Percentiles rank a stretch among this genome's conserved stretches.
Conservation (phyloP, 306 rosid genomes). For the Quercus bicolor region DNA sequence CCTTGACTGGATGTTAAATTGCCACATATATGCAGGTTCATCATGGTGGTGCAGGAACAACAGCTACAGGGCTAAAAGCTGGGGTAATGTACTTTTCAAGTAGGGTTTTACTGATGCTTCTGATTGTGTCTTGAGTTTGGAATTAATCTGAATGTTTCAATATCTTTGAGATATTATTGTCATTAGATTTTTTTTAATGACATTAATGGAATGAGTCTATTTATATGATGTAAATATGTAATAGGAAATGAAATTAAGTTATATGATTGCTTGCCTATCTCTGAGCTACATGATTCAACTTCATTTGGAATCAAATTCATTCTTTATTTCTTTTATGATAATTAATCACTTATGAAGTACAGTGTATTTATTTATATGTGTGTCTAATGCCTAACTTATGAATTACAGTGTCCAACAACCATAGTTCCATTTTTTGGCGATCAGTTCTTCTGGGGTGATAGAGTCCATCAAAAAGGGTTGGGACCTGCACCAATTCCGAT, state of each 20-base stretch:
- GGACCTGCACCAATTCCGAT: slow-evolving; percentile 88
- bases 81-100: slow-evolving; percentile 60
- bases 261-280: neutral
- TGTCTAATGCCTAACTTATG: slow-evolving; percentile 22
- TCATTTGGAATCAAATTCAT: neutral
- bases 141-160: slow-evolving; percentile 1
- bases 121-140: neutral
- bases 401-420: slow-evolving; percentile 84
- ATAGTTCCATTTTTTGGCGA: slow-evolving; percentile 98
- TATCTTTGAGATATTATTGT: neutral
- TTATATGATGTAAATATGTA: neutral
- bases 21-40: slow-evolving; percentile 64
- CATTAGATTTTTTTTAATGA: neutral
- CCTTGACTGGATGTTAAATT: neutral
- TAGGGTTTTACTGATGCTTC: neutral
- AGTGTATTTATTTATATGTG: neutral
- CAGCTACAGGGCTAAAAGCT: slow-evolving; percentile 88
- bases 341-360: too few species aligned
- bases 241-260: neutral
- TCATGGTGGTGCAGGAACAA: slow-evolving; percentile 99
- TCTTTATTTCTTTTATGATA: neutral
- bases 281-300: neutral
- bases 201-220: neutral
- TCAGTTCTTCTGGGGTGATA: slow-evolving; percentile 98
- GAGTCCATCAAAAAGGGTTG: slow-evolving; percentile 64